Base-by-base conservation (phyloP, 2,329 filamentous ascomycete species). In the Epichloe scottii region DNA sequence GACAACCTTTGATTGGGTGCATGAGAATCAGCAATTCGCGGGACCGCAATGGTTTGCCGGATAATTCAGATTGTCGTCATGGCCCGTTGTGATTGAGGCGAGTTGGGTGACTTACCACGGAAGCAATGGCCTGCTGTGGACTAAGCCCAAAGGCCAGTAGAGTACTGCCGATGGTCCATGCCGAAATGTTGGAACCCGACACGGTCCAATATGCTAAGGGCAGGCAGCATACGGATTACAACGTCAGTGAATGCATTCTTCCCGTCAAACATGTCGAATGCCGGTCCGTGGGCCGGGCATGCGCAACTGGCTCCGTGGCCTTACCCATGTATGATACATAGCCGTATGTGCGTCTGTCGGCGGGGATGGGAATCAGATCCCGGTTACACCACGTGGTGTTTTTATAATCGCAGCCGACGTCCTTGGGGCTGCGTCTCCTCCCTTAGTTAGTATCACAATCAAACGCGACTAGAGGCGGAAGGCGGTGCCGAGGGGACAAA, bases 351-450 rank as follows among this genome's bases (percentile, higher is more conserved):
- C 58, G 57, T 38, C 60, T 52, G 23, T 58, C 55, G 3, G 55
- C 51, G 3, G 61, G 60, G 10, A 62, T 64, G 5, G 62, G 62
- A 23, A 64, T 65, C 51, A 64, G 49, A 42, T 64, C 62, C 2
- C 62, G 57, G 43, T 65, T 65, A 51, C 62, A 63, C 62, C 62
- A 65, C 7, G 57, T 57, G 5, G 61, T 64, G 52, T 65, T 64
- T 30, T 58, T 53, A 51, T 65, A 64, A 42, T 58, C 56, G 10
- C 61, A 59, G 46, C 62, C 53, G 15, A 59, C 56, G 46, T 65
- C 62, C 19, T 55, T 58, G 12, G 58, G 58, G 44, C 58, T 59
- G 11, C 17, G 5, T 40, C 38, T 23, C 1, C 4, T 23, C 23
- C 3, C 21, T 3, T 3, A 3, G 3, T 3, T 21, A n/a, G n/a